Base-by-base conservation (phyloP, 495 filamentous ascomycete genomes). In the Penicillium canariense region DNA sequence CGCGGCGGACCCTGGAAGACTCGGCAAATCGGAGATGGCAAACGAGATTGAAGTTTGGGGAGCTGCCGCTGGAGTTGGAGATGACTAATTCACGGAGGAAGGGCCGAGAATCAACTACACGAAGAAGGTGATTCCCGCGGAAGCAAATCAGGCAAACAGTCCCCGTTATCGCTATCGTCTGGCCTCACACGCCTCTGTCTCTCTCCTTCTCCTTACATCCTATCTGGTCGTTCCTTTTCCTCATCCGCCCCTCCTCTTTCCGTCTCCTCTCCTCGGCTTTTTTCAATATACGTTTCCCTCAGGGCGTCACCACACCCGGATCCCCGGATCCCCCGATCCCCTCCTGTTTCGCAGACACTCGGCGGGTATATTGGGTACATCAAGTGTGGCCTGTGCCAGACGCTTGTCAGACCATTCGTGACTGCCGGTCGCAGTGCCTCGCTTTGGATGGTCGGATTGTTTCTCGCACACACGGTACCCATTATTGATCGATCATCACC, bases 111-210 rank as follows among this genome's bases (percentile, higher is more conserved):
- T 12, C 30, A n/a, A n/a, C n/a, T n/a, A n/a, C n/a, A n/a, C n/a
- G n/a, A n/a, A n/a, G n/a, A n/a, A n/a, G n/a, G n/a, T 34, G 34
- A 38, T 1, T 4, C 5, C 14, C 14, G 1, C 9, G 31, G 5
- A 6, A 48, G 51, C 56, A 65, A 67, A 67, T 20, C 20, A 59
- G 55, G 53, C 63, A 64, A 67, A 67, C 63, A 64, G 15, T 59
- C 52, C 56, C 43, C 27, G 25, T 65, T 63, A 65, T 68, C 65
- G 64, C 51, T 26, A 48, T 53, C 59, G 12, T 42, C 47, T 36
- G 8, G 43, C 45, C 48, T 46, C 48, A 46, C 35, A 40, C 35
- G n/a, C n/a, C n/a, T n/a, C 45, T 50, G 22, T 46, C 32, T 52
- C 52, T 46, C 48, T 54, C 45, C 26, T 31, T 48, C 48, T 47